Base-by-base conservation (phyloP, 306 rosid genomes). In the Astragalus membranaceus region DNA sequence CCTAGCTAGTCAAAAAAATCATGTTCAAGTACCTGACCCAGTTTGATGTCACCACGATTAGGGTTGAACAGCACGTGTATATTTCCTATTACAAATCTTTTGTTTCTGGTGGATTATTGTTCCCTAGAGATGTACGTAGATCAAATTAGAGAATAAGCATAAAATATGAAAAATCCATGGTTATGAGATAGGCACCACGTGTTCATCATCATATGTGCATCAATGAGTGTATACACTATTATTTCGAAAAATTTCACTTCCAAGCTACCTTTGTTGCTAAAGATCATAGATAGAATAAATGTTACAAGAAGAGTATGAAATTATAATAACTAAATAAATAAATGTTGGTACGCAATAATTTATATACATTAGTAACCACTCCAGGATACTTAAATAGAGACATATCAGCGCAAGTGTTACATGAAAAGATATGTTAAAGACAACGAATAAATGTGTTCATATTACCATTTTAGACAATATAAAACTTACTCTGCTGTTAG, bases 11-110 rank as follows among this genome's bases (percentile, higher is more conserved):
- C 15, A 43, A 68, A 78, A 37, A 51, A 66, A 20, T 59, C 42
- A 65, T 42, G 13, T 4, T 4, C 5, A 32, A 72, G 67, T 82
- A 93, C 98, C 96, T 93, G 98, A 44, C 97, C 98, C 20, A 93
- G 90, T 85, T 93, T 93, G 78, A 90, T 85, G 73, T 93, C 98
- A 75, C 98, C 98, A 44, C 97, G 96, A 35, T 79, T 90, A 51
- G 98, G 98, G 82, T 93, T 93, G 84, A 87, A 93, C 36, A 93
- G 73, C 51, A 93, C 94, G 61, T 93, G 98, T 74, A 80, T 85
- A 73, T 93, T 93, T 74, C 94, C 97, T 46, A 93, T 70, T 65
- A 93, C 44, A 56, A 93, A 71, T 79, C 86, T 82, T 76, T 78
- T 84, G 39, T 80, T 84, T 70, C 37, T 63, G 55, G 57, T 47